These are phyloP conservation scores for Hemileia vastatrix DNA, from an alignment of 1,284 basidiomycete species.

Conservation along the genomic window DNA sequence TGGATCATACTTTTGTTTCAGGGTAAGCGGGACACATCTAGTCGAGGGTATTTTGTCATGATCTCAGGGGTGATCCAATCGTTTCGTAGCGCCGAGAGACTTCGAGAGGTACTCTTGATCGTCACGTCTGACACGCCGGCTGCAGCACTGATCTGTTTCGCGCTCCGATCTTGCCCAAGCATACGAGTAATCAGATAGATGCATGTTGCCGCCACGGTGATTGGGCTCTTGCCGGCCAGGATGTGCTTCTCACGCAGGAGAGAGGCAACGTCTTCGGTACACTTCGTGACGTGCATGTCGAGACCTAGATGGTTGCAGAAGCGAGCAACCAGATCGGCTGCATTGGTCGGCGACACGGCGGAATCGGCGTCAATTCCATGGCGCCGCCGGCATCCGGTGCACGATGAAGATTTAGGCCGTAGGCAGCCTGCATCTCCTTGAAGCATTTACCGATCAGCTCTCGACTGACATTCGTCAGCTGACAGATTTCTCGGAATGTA, in stretches of 20 bases:
- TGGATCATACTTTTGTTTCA: too few relatives aligned
- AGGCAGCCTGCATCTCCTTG: slow-evolving; percentile 79
- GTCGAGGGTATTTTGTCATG: too few relatives aligned
- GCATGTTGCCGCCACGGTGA: slow-evolving; percentile 89
- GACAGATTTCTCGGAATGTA: slow-evolving; percentile 91
- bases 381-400: slow-evolving; percentile 18
- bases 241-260: slow-evolving; percentile 71
- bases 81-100: too few relatives aligned
- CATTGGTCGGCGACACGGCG: too few relatives aligned
- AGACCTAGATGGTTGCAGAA: slow-evolving; percentile 92
- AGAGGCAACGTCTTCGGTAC: slow-evolving; percentile 72
- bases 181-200: slow-evolving; percentile 84
- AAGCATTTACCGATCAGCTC: slow-evolving; percentile 90
- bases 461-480: slow-evolving; percentile 82
- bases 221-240: slow-evolving; percentile 83
- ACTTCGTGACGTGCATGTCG: slow-evolving; percentile 69
- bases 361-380: too few relatives aligned
- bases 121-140: slow-evolving; percentile 95
- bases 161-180: slow-evolving; percentile 61
- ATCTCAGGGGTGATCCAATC: too few relatives aligned
- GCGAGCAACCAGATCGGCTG: slow-evolving; percentile 76
- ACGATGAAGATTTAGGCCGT: slow-evolving; percentile 51
- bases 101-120: slow-evolving; percentile 66
- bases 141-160: slow-evolving; percentile 77
- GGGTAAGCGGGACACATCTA: too few relatives aligned